Evolutionary conservation across 2,329 filamentous ascomycete genomes (phyloP), one percentile per base, ranked within the genome.

Genomic region (Septoria linicola): DNA sequence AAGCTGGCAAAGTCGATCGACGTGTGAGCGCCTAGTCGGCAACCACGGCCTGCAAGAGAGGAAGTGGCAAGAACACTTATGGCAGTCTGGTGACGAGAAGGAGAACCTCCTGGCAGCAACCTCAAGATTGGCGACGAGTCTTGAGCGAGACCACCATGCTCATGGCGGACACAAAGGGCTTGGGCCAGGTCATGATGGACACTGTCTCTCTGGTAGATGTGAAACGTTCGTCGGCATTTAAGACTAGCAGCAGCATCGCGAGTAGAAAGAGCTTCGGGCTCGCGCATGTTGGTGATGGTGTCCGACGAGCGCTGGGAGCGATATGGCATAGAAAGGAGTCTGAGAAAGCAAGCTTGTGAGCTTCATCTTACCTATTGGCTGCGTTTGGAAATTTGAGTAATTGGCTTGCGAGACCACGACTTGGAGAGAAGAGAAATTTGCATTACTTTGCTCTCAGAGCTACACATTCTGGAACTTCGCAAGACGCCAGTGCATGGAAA

Each of bases 1-100:
- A 68, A 43, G 69, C 68, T 8, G 70, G 70, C 4, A 71, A 71
- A 49, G 60, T 66, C 20, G 65, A 66, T 49, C 55, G 42, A 3
- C 59, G 45, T 10, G 51, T 13, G 27, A 48, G 44, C 23, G 44
- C 44, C 31, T 48, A 48, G 44, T 31, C 21, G 27, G 44, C 44
- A 19, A 35, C 23, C 5, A 27, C 23, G 10, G 23, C 23, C 10
- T 10, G 23, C 23, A 27, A 5, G 23, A 27, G 17, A 11, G 5
- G 23, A 19, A 31, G 23, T 13, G 17, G 25, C n/a, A 41, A 23
- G 23, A 48, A 48, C 32, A 27, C 21, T 3, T 40, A 48, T 41
- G 25, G 44, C 16, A 40, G 44, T 41, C 27, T 48, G 36, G 35
- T 48, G 10, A 21, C 14, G 25, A 48, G 44, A 27, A 19, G 17